phyloP scores from a whole-genome alignment of 305 asterid species.

The Caryopteris hybrid region DNA sequence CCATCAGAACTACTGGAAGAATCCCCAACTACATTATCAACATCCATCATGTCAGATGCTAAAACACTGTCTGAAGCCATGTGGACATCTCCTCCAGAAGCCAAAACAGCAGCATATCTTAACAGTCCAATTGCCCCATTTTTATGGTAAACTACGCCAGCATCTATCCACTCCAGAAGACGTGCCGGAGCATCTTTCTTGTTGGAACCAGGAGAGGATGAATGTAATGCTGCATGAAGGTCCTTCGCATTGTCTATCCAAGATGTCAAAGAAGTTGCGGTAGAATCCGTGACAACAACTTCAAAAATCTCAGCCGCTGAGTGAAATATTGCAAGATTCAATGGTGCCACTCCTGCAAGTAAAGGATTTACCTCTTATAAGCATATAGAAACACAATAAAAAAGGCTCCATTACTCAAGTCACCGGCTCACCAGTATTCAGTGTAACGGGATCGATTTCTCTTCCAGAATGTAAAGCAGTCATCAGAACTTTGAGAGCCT shows the following conservation, averaged over 20 bases:
- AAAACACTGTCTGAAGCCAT: constrained; percentile 85
- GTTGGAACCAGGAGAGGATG: constrained; percentile 67
- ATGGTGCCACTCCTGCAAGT: constrained; percentile 64
- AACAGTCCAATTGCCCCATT: constrained; percentile 52
- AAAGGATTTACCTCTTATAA: constrained; percentile 11
- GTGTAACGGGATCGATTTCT: constrained; percentile 74
- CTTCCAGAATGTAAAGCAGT: constrained; percentile 68
- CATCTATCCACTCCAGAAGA: constrained; percentile 97
- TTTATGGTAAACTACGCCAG: constrained; percentile 89
- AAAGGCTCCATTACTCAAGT: background rate
- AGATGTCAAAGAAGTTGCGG: constrained; percentile 78
- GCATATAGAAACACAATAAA: constrained; percentile 14
- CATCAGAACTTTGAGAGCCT: constrained; percentile 81
- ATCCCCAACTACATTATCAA: constrained; percentile 84
- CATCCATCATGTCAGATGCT: constrained; percentile 94
- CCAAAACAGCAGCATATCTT: constrained; percentile 45
- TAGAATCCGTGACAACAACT: constrained; percentile 80
- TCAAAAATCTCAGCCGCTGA: constrained; percentile 88
- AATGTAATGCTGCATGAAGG: constrained; percentile 68
- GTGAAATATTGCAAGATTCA: constrained; percentile 78
- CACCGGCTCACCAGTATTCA: constrained; percentile 32
- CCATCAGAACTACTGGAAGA: constrained; percentile 73
- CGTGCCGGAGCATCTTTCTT: constrained; percentile 93
- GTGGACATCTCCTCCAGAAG: constrained; percentile 94
- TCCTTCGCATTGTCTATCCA: constrained; percentile 91